These are phyloP conservation scores for Ampelomyces quisqualis DNA, from an alignment of 2,329 filamentous ascomycete species.

Conservation along the genomic window DNA sequence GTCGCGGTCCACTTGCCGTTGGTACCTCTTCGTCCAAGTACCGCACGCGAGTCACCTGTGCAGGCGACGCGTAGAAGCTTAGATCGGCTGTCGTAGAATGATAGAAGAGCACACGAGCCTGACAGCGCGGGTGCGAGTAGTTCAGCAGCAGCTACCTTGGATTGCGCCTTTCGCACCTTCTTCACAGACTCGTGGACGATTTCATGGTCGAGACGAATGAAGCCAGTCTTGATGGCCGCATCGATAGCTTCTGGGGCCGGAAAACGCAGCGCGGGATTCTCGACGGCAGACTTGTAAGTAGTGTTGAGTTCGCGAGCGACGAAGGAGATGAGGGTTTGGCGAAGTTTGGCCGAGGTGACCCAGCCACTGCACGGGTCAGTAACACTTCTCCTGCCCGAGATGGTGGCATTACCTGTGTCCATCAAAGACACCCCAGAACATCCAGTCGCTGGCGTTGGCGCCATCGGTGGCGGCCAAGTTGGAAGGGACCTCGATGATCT, in stretches of 20 bases:
- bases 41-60: conserved; percentile 93
- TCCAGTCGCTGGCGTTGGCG: conserved; percentile 78
- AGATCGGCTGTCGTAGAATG: conserved; percentile 88
- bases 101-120: conserved; percentile 93
- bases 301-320: conserved; percentile 90
- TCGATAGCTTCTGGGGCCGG: conserved; percentile 83
- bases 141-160: conserved; percentile 88
- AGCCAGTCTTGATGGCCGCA: conserved; percentile 87
- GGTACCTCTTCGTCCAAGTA: conserved; percentile 74
- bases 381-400: background rate
- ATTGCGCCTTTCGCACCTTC: conserved; percentile 84
- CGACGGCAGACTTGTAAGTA: conserved; percentile 76
- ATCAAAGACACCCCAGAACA: conserved; percentile 99
- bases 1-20: conserved; percentile 93
- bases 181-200: conserved; percentile 92
- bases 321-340: conserved; percentile 87
- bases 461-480: conserved; percentile 57
- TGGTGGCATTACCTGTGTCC: conserved; percentile 76
- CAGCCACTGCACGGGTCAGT: conserved; percentile 65
- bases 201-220: conserved; percentile 84
- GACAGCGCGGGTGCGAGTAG: conserved; percentile 89
- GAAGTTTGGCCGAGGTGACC: conserved; percentile 95
- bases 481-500: conserved; percentile 87
- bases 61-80: conserved; percentile 91
- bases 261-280: conserved; percentile 57